phyloP scores from a whole-genome alignment of 306 rosid species.

The barrel medic (Medicago truncatula) region MtrunA17r5.0-ANR NC_053044.1:48363501-48364000 shows the following conservation, averaged over 20 bases:
- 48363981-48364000: background rate
- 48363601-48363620: background rate
- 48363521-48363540: background rate
- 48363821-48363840: slow-evolving; percentile 52
- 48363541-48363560: background rate
- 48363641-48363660: background rate
- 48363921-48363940: background rate
- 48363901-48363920: background rate
- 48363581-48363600: background rate
- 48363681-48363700: background rate
- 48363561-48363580: background rate
- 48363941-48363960: slow-evolving; percentile 19
- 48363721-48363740: background rate
- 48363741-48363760: background rate
- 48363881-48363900: slow-evolving; percentile 61
- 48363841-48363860: slow-evolving; percentile 60
- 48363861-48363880: slow-evolving; percentile 60
- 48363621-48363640: no score
- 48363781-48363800: slow-evolving; percentile 69
- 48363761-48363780: background rate
- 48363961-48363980: slow-evolving; percentile 26
- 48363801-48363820: slow-evolving; percentile 57
- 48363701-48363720: background rate
- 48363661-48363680: background rate
- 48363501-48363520: slow-evolving; percentile 42